Base-by-base conservation (phyloP, 2,329 filamentous ascomycete genomes). In the Penicillium hesseltinei region DNA sequence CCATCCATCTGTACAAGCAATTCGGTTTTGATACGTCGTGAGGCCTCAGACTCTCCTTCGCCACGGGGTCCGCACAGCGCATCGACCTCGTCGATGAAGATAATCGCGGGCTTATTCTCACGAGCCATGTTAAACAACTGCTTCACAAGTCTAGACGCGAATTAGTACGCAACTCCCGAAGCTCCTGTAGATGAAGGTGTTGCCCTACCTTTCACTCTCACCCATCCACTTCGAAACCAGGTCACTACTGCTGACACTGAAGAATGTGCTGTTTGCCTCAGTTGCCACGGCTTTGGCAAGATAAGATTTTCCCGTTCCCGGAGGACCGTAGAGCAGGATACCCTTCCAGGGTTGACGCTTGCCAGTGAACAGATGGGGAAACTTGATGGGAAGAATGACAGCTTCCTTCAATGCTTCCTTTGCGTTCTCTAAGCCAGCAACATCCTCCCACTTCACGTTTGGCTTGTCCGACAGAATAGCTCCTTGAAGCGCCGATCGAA, bases 211-310 rank as follows among this genome's bases (percentile, higher is more conserved):
- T 85, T 99, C 94, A 81, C 90, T 95, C 78, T 99, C 94, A 80
- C 94, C 94, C 94, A 99, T 99, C 94, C 94, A 99, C 74, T 99
- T 99, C 75, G 91, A 96, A 60, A 99, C 94, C 75, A 99, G 76
- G 74, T 99, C 94, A 72, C 91, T 96, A 82, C 91, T 96, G 78
- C 91, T 96, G 65, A 99, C 93, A 71, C 92, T 97, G 83, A 99
- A 99, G 74, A 99, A 99, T 4, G 94, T 97, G 77, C 92, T 97
- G 77, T 99, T 97, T 58, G 94, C 94, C 77, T 99, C 94, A 19
- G 94, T 99, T 52, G 94, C 94, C 50, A 99, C 93, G 2, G 94
- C 94, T 77, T 97, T 99, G 61, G 94, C 94, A 53, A 99, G 81
- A 75, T 97, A 97, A 81, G 90, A 94, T 81, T 99, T 99, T 79